Evolutionary conservation across 495 filamentous ascomycete genomes (phyloP).

Genomic region (Xeromyces bisporus): DNA sequence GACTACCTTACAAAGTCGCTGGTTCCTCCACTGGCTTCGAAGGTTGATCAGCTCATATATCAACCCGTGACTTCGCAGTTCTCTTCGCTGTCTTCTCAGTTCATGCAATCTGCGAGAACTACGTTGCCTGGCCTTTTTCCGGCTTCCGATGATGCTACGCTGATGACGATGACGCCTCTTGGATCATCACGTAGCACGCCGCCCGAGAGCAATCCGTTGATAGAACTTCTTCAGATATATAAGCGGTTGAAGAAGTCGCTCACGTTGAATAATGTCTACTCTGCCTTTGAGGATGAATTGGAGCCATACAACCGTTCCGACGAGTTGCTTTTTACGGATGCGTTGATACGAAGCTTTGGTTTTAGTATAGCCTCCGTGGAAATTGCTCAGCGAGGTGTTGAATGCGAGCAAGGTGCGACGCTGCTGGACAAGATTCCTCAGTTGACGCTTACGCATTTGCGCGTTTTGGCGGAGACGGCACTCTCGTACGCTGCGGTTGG

Average conservation of each 20-base stretch:
- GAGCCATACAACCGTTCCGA: constrained; percentile 23
- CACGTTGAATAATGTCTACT: constrained; percentile 46
- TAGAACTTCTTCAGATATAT: constrained; percentile 69
- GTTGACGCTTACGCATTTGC: constrained; percentile 69
- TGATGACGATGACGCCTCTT: no score
- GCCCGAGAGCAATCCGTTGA: constrained; percentile 29
- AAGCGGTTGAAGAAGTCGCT: constrained; percentile 65
- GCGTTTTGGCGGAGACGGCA: constrained; percentile 76
- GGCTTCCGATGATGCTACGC: constrained; percentile 15
- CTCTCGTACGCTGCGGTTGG: constrained; percentile 71
- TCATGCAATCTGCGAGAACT: constrained; percentile 14
- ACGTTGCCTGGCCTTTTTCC: constrained; percentile 34
- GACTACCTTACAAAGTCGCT: constrained; percentile 45
- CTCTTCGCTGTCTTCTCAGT: constrained; percentile 14
- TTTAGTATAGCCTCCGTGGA: constrained; percentile 82
- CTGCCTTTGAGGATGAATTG: constrained; percentile 27
- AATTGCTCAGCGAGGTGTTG: constrained; percentile 78
- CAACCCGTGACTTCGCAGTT: constrained; percentile 21
- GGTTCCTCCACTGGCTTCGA: constrained; percentile 41
- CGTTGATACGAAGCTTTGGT: constrained; percentile 56
- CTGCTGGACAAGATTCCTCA: constrained; percentile 74
- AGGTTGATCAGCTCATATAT: constrained; percentile 36
- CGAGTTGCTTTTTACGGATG: constrained; percentile 46
- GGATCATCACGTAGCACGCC: no score
- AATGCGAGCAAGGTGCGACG: constrained; percentile 55